Conservation (phyloP, 2,329 filamentous ascomycete species). For the Penicillium sp. region DNA sequence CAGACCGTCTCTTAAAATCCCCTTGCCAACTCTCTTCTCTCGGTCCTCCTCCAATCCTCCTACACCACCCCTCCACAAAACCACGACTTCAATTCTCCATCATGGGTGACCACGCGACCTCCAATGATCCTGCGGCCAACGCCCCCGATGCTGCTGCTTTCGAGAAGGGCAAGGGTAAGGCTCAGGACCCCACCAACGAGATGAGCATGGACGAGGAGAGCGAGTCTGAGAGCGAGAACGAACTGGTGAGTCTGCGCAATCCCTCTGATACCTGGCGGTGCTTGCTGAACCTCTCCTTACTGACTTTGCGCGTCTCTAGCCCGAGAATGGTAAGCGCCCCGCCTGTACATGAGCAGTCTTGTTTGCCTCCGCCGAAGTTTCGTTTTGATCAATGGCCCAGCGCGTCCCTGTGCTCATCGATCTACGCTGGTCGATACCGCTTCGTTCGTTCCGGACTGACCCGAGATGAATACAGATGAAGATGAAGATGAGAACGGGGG, state of each 20-base stretch:
- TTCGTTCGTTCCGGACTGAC: no score
- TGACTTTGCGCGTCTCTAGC: slow-evolving; percentile 13
- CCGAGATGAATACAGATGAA: no score
- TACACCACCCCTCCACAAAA: slow-evolving; percentile 16
- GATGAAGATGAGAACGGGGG: slow-evolving; percentile 73
- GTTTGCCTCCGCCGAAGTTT: neutral
- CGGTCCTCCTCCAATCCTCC: slow-evolving; percentile 16
- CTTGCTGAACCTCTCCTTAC: neutral
- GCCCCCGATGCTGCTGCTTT: slow-evolving; percentile 44
- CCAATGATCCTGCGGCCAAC: slow-evolving; percentile 40
- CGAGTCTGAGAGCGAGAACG: slow-evolving; percentile 58
- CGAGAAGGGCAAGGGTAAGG: slow-evolving; percentile 85
- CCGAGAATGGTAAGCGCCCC: slow-evolving; percentile 24
- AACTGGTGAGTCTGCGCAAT: slow-evolving; percentile 32
- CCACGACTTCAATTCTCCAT: slow-evolving; percentile 8
- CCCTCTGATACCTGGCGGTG: neutral
- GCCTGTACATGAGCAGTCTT: neutral
- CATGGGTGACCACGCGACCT: slow-evolving; percentile 39
- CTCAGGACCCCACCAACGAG: slow-evolving; percentile 55
- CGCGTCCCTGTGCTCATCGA: no score
- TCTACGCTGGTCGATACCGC: no score
- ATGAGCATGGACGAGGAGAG: slow-evolving; percentile 70
- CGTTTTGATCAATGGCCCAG: neutral
- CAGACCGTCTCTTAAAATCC: slow-evolving; percentile 23
- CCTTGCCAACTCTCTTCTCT: slow-evolving; percentile 4